These are phyloP conservation scores for Papiliotrema laurentii DNA, from an alignment of 1,284 basidiomycete species.

Conservation along the genomic window DNA sequence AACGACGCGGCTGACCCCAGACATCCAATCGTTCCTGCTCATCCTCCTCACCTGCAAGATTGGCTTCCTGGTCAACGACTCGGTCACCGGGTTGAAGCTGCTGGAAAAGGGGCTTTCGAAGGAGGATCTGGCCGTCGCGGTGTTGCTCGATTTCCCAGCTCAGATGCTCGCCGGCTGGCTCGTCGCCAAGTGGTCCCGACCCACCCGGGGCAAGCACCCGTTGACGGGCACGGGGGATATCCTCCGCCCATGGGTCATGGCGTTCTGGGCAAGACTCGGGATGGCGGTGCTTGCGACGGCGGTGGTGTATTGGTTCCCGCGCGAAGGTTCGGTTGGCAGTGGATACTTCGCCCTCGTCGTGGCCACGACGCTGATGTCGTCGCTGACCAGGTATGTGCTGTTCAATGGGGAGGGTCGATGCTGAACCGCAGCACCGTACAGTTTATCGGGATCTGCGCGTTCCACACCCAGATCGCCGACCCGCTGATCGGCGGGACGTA, in stretches of 20 bases:
- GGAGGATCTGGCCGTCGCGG: conserved; percentile 91
- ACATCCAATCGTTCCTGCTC: conserved; percentile 82
- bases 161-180: conserved; percentile 94
- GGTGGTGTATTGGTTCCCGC: conserved; percentile 81
- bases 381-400: conserved; percentile 71
- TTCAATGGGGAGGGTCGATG: background rate
- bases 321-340: conserved; percentile 24
- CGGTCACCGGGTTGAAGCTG: conserved; percentile 87
- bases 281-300: conserved; percentile 63
- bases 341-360: conserved; percentile 78
- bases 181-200: conserved; percentile 84
- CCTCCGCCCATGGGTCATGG: conserved; percentile 79
- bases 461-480: conserved; percentile 95
- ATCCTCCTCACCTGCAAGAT: conserved; percentile 92
- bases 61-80: conserved; percentile 93
- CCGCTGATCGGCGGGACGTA: conserved; percentile 96
- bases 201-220: conserved; percentile 22
- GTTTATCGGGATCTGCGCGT: conserved; percentile 96
- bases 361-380: conserved; percentile 74
- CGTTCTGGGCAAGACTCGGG: conserved; percentile 86
- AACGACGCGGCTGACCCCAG: conserved; percentile 49
- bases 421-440: conserved; percentile 71
- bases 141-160: conserved; percentile 96
- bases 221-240: conserved; percentile 46
- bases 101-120: conserved; percentile 94